A percentile compares a stretch with the other conserved stretches of the same genome.
Evolutionary conservation across 352 stramenopile species (phyloP).

Genomic region (Halophytophthora batemanensis): DNA sequence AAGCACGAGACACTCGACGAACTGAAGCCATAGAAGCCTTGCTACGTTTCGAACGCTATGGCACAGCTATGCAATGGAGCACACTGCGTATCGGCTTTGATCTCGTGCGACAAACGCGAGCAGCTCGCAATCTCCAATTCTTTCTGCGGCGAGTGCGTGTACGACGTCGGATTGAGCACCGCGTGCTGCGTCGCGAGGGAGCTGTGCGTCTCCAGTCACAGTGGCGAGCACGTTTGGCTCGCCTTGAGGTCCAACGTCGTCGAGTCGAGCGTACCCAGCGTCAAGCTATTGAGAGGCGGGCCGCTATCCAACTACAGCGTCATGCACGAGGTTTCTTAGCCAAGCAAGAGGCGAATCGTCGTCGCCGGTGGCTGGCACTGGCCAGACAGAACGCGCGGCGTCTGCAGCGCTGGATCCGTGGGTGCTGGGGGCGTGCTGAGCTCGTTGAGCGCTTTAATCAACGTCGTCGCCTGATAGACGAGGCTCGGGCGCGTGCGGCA

Average conservation of each 20-base stretch:
- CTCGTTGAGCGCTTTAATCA: constrained; percentile 23
- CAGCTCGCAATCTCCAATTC: constrained; percentile 43
- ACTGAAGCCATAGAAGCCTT: constrained; percentile 44
- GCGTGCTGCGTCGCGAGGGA: constrained; percentile 17
- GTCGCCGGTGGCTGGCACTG: constrained; percentile 18
- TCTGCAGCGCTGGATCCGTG: constrained; percentile 25
- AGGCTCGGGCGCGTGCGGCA: constrained; percentile 18
- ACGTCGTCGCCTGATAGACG: constrained; percentile 26
- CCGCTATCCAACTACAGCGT: constrained; percentile 30
- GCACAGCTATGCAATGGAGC: constrained; percentile 49
- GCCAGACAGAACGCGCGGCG: constrained; percentile 4
- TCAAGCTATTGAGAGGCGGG: constrained; percentile 13
- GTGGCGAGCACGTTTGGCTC: constrained; percentile 29
- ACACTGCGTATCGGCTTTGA: constrained; percentile 58
- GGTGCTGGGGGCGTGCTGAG: constrained; percentile 8
- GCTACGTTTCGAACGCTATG: constrained; percentile 53
- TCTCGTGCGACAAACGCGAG: constrained; percentile 42
- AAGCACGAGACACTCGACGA: constrained; percentile 39
- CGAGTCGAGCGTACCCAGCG: constrained; percentile 4
- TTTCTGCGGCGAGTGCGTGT: constrained; percentile 43
- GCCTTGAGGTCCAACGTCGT: constrained; percentile 14
- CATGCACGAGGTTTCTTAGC: constrained; percentile 24
- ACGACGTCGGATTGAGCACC: constrained; percentile 21
- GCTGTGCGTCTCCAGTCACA: constrained; percentile 33
- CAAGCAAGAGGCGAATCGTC: constrained; percentile 9